Conservation (phyloP, 768 basidiomycete genomes). For the Tephrocybe sp. region DNA sequence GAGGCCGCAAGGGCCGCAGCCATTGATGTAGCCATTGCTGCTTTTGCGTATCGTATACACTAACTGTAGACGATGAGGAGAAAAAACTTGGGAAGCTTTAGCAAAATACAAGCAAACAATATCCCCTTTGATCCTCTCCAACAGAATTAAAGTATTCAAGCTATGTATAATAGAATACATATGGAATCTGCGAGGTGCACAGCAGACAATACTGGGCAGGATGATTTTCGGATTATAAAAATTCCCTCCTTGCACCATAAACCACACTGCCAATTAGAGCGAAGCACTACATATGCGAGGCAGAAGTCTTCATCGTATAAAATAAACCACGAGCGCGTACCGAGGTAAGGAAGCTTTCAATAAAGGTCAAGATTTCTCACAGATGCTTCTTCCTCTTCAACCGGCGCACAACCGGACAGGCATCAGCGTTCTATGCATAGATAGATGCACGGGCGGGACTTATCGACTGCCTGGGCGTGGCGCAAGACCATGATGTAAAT, state of each 20-base stretch:
- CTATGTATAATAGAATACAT: too few species aligned
- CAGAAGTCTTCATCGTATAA: neutral
- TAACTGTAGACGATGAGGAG: neutral
- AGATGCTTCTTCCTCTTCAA: neutral
- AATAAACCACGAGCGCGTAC: conserved; percentile 5
- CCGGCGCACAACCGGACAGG: conserved; percentile 1
- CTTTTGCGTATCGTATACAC: neutral
- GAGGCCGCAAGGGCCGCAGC: conserved; percentile 90
- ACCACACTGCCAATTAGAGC: neutral
- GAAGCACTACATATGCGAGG: neutral
- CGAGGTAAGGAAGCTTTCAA: neutral
- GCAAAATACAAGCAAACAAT: conserved; percentile 30
- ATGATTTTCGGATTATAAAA: too few species aligned
- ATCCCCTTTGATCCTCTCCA: neutral
- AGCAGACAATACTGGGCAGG: too few species aligned
- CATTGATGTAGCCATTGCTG: conserved; percentile 78
- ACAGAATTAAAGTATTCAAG: too few species aligned
- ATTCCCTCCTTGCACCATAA: too few species aligned
- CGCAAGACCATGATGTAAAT: conserved; percentile 4
- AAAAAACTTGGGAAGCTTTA: conserved; percentile 23
- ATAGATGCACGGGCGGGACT: conserved; percentile 20
- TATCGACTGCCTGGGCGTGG: conserved; percentile 16
- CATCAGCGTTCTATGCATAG: conserved; percentile 12
- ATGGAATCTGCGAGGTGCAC: too few species aligned
- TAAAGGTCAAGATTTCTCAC: neutral